Percentiles rank a stretch among this genome's conserved stretches.
These are phyloP conservation scores for Chromera velia DNA, from an alignment of 73 alveolate species.

Conservation along the genomic window DNA sequence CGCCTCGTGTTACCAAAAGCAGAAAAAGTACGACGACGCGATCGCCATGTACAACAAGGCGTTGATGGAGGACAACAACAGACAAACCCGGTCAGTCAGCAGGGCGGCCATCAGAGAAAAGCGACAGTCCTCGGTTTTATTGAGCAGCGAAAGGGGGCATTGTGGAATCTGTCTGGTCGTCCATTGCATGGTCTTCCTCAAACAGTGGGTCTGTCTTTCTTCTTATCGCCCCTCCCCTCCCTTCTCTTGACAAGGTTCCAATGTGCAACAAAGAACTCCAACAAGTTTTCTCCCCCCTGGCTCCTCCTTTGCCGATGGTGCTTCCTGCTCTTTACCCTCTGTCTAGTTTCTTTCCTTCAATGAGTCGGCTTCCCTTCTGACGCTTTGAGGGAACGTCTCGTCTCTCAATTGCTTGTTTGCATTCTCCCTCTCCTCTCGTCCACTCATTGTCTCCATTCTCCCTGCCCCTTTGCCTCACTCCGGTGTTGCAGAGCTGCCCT, in stretches of 20 bases:
- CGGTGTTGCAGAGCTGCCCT: slow-evolving; percentile 58
- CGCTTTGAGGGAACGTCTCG: slow-evolving; percentile 45
- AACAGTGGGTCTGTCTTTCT: too few relatives aligned
- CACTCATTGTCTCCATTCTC: slow-evolving; percentile 53
- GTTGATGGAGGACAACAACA: slow-evolving; percentile 27
- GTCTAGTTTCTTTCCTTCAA: slow-evolving; percentile 64
- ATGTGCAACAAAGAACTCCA: slow-evolving; percentile 19
- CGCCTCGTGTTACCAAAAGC: background rate
- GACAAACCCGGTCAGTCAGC: slow-evolving; percentile 14
- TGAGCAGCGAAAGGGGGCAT: too few relatives aligned
- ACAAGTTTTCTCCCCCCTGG: slow-evolving; percentile 25
- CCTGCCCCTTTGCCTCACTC: slow-evolving; percentile 72
- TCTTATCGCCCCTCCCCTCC: too few relatives aligned
- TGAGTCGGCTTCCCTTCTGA: slow-evolving; percentile 69
- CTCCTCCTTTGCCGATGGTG: too few relatives aligned
- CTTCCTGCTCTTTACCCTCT: too few relatives aligned
- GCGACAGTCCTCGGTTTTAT: too few relatives aligned
- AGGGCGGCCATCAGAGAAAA: too few relatives aligned
- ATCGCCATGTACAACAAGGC: slow-evolving; percentile 16
- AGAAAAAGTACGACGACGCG: background rate
- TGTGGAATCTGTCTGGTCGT: too few relatives aligned
- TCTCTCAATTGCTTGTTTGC: too few relatives aligned
- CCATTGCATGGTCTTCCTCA: too few relatives aligned
- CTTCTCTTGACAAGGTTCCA: too few relatives aligned
- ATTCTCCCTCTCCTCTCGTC: slow-evolving; percentile 67